Percentiles rank a stretch among this genome's conserved stretches.
Evolutionary conservation across 768 basidiomycete genomes (phyloP).

Genomic region (Serendipita sp.): DNA sequence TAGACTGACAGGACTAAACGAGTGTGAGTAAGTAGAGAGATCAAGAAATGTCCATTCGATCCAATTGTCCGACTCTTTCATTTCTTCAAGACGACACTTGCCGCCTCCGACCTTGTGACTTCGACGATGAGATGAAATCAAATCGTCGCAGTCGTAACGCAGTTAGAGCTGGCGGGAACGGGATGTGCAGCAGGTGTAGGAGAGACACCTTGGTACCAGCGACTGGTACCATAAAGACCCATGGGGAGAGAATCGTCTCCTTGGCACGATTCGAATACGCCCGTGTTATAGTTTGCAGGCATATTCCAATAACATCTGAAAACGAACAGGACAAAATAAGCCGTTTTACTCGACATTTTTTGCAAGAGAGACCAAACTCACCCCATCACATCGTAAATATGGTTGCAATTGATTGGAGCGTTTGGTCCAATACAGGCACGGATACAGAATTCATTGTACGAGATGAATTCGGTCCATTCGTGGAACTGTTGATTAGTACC

Average conservation of each 20-base stretch:
- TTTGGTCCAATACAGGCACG: constrained; percentile 14
- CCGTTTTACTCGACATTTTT: not conserved
- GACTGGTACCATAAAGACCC: constrained; percentile 25
- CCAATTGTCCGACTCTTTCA: too few species aligned
- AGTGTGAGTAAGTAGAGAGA: too few species aligned
- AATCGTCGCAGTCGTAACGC: constrained; percentile 36
- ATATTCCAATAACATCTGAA: not conserved
- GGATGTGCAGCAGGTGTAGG: constrained; percentile 28
- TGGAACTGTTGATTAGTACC: constrained; percentile 26
- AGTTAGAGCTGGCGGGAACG: constrained; percentile 41
- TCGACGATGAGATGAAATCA: too few species aligned
- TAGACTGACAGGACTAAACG: too few species aligned
- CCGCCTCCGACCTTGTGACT: too few species aligned
- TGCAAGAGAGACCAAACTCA: constrained; percentile 11
- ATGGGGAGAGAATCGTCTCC: constrained; percentile 26
- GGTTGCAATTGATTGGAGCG: not conserved
- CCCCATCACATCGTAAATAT: constrained; percentile 23
- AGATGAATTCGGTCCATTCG: constrained; percentile 32
- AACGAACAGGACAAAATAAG: not conserved
- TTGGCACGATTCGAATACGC: constrained; percentile 27
- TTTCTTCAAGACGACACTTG: too few species aligned
- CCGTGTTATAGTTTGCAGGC: constrained; percentile 22
- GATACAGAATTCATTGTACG: constrained; percentile 29
- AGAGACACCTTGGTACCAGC: constrained; percentile 25
- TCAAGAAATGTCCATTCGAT: too few species aligned